These are phyloP conservation scores for Glomus cerebriforme DNA, from an alignment of 192 early-diverging fungal genomes.

Conservation along the genomic window DNA sequence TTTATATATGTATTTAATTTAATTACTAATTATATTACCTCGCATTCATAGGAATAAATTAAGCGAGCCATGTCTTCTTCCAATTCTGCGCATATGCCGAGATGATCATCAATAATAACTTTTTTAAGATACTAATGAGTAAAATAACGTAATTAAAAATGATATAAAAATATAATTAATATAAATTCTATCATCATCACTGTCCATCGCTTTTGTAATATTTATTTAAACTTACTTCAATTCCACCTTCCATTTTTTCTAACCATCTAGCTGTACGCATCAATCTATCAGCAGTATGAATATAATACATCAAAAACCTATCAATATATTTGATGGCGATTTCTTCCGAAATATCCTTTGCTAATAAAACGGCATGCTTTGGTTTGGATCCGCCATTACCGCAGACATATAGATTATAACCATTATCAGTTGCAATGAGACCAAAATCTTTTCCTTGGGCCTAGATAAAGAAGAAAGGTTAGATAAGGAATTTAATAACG, in stretches of 20 bases:
- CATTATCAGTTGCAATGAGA: slow-evolving; percentile 71
- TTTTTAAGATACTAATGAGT: slow-evolving; percentile 46
- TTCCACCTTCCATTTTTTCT: slow-evolving; percentile 69
- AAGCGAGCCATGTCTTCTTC: slow-evolving; percentile 68
- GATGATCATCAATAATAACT: slow-evolving; percentile 63
- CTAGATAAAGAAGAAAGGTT: not conserved
- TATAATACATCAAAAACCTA: slow-evolving; percentile 73
- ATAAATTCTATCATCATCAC: no score
- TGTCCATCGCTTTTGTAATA: no score
- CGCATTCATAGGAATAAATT: slow-evolving; percentile 59
- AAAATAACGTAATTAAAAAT: not conserved
- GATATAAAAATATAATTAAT: not conserved
- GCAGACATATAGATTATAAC: slow-evolving; percentile 69
- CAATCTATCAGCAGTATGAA: slow-evolving; percentile 63
- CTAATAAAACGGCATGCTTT: slow-evolving; percentile 65
- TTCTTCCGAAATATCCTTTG: slow-evolving; percentile 54
- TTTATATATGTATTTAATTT: not conserved
- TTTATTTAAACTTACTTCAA: slow-evolving; percentile 40
- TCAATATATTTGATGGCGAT: slow-evolving; percentile 59
- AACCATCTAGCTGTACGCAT: slow-evolving; percentile 68
- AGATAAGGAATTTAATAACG: not conserved
- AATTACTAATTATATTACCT: slow-evolving; percentile 20
- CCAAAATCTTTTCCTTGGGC: slow-evolving; percentile 47
- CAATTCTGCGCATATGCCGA: slow-evolving; percentile 65
- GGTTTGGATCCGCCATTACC: slow-evolving; percentile 70